phyloP scores from a whole-genome alignment of 768 basidiomycete species.

The Amanita muscaria region DNA sequence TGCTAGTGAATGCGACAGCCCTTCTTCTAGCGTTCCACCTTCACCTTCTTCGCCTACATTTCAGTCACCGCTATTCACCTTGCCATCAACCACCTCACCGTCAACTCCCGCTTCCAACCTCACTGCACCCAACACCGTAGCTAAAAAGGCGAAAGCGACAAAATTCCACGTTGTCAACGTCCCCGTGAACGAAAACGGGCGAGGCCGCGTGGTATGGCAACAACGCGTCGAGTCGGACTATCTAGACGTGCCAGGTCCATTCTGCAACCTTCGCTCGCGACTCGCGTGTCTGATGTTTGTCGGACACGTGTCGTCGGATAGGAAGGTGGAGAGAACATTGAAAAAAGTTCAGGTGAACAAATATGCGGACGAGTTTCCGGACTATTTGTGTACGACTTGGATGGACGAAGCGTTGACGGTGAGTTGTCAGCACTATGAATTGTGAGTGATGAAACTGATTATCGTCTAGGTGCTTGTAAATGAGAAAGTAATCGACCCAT shows the following conservation, averaged over 20 bases:
- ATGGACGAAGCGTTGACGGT: constrained; percentile 2
- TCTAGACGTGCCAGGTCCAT: background rate
- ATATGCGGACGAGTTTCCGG: constrained; percentile 4
- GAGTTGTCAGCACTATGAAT: too few species aligned
- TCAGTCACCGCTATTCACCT: too few species aligned
- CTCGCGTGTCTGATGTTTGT: constrained; percentile 4
- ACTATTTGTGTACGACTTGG: constrained; percentile 3
- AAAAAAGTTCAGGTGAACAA: constrained; percentile 3
- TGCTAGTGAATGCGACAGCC: background rate
- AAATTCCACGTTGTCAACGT: constrained; percentile 7
- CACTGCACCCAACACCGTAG: too few species aligned
- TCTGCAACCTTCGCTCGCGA: background rate
- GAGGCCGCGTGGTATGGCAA: constrained; percentile 5
- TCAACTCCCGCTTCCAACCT: too few species aligned
- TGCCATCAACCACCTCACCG: too few species aligned
- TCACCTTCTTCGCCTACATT: background rate
- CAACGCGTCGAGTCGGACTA: background rate
- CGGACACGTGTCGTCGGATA: background rate
- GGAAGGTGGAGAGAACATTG: constrained; percentile 3
- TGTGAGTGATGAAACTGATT: too few species aligned
- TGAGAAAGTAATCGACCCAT: constrained; percentile 1
- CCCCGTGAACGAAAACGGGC: constrained; percentile 6
- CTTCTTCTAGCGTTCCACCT: background rate
- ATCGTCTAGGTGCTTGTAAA: constrained; percentile 7
- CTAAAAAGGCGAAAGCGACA: background rate